Evolutionary conservation across 768 basidiomycete species (phyloP).

Genomic region (Mycena crocata): DNA sequence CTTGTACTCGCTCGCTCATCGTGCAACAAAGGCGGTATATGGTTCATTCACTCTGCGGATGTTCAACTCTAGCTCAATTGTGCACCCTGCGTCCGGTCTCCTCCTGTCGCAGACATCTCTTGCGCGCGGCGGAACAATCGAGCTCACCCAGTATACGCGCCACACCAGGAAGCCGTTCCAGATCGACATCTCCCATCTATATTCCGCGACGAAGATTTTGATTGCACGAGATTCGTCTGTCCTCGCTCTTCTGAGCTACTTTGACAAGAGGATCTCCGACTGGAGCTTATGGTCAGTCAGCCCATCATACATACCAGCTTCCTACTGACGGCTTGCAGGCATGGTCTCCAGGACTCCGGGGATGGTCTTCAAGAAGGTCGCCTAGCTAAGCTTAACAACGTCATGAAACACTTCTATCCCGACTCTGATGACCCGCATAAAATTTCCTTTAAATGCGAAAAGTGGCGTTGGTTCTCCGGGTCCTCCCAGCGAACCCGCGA

Average conservation of each 20-base stretch:
- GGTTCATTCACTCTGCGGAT: slow-evolving; percentile 29
- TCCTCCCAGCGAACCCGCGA: slow-evolving; percentile 19
- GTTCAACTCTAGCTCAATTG: slow-evolving; percentile 1
- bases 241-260: slow-evolving; percentile 33
- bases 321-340: slow-evolving; percentile 14
- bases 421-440: not conserved
- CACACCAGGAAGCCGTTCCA: not conserved
- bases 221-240: slow-evolving; percentile 32
- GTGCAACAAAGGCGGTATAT: slow-evolving; percentile 35
- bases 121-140: not conserved
- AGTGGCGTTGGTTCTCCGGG: slow-evolving; percentile 20
- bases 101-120: slow-evolving; percentile 18
- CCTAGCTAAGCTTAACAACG: not conserved
- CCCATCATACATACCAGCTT: not conserved
- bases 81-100: slow-evolving; percentile 19
- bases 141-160: not conserved
- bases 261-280: slow-evolving; percentile 23
- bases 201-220: slow-evolving; percentile 10
- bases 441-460: slow-evolving; percentile 5
- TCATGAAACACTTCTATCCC: not conserved
- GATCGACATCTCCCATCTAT: slow-evolving; percentile 4
- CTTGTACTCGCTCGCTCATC: slow-evolving; percentile 39
- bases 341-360: slow-evolving; percentile 25
- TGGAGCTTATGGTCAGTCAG: slow-evolving; percentile 30
- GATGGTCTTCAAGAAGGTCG: slow-evolving; percentile 23